These are phyloP conservation scores for Berberis thunbergii DNA, from an alignment of 164 flowering plant species.

Conservation along the genomic window DNA sequence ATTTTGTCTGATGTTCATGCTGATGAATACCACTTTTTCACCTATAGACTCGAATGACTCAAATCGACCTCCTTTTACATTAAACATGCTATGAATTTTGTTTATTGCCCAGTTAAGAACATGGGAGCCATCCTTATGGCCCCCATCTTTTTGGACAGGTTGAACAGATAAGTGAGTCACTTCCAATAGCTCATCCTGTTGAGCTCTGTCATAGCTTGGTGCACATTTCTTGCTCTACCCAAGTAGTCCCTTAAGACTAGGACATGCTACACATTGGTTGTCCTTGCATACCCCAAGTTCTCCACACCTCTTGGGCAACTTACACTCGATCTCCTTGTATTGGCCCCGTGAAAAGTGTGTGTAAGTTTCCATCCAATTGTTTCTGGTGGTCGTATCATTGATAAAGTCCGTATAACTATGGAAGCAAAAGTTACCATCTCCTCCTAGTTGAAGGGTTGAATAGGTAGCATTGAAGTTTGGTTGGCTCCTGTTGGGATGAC, in stretches of 20 bases:
- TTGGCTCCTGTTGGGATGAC: background rate
- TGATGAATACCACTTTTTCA: no score
- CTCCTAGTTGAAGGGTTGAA: background rate
- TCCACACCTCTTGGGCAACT: background rate
- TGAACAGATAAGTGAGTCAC: background rate
- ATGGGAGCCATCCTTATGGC: no score
- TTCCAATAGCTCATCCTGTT: background rate
- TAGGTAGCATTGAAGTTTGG: background rate
- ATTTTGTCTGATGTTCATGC: no score
- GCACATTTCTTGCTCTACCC: slow-evolving; percentile 1
- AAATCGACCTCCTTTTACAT: no score
- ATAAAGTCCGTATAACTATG: background rate
- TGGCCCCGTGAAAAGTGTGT: background rate
- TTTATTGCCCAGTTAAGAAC: no score
- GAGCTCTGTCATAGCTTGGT: background rate
- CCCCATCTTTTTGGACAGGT: no score
- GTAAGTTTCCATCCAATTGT: background rate
- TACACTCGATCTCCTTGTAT: background rate
- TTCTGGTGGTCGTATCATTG: background rate
- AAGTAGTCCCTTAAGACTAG: background rate
- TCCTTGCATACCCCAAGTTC: slow-evolving; percentile 1
- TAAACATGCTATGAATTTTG: no score
- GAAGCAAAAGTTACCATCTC: background rate
- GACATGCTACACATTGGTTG: slow-evolving; percentile 2
- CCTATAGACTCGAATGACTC: no score